Conservation (phyloP, 352 stramenopile species). For the Phytophthora ohioensis region DNA sequence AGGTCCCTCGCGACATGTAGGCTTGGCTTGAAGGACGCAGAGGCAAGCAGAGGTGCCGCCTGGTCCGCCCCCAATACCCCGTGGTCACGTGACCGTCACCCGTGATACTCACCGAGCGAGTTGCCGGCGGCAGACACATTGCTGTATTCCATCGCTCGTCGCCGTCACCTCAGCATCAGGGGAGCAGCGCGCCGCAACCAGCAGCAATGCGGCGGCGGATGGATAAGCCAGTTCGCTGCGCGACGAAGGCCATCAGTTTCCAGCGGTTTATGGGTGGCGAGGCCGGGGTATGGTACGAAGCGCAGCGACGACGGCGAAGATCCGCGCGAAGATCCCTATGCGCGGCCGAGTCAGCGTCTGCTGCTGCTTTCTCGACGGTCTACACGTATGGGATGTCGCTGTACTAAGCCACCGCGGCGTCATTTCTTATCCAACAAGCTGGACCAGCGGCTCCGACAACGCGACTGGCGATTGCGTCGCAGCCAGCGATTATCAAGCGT, state of each 20-base stretch:
- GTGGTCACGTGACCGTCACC: not conserved
- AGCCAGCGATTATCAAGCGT: conserved; percentile 16
- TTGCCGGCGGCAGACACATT: conserved; percentile 17
- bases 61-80: conserved; percentile 16
- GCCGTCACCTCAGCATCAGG: conserved; percentile 29
- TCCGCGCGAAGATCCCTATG: conserved; percentile 13
- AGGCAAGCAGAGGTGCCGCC: conserved; percentile 8
- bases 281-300: not conserved
- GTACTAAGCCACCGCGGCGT: not conserved
- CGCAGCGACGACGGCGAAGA: conserved; percentile 7
- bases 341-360: conserved; percentile 1
- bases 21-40: conserved; percentile 21
- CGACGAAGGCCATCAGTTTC: not conserved
- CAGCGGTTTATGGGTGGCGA: not conserved
- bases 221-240: conserved; percentile 1
- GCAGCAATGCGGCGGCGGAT: not conserved
- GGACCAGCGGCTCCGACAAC: not conserved
- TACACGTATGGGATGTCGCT: not conserved
- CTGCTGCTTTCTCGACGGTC: conserved; percentile 2
- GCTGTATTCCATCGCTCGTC: conserved; percentile 24
- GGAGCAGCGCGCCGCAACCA: conserved; percentile 21
- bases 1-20: conserved; percentile 39
- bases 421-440: not conserved
- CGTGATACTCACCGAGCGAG: no score
- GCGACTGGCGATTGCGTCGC: conserved; percentile 25